Evolutionary conservation across 495 filamentous ascomycete species (phyloP).

Genomic region (Penicillium coprophilum): DNA sequence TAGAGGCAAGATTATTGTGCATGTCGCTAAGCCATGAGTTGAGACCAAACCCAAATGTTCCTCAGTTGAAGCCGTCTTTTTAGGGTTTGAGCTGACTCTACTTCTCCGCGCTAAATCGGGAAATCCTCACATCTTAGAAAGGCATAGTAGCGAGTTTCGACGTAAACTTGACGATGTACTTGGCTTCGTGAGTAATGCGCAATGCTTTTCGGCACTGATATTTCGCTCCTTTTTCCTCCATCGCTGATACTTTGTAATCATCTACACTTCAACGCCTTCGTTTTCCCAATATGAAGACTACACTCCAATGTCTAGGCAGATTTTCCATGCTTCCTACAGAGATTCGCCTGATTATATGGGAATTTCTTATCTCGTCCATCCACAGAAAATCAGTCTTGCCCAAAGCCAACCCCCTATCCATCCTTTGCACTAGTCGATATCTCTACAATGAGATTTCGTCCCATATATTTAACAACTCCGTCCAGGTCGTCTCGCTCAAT

Average conservation of each 20-base stretch:
- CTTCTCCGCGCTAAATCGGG: neutral
- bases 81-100: neutral
- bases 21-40: constrained; percentile 35
- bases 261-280: neutral
- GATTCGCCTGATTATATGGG: neutral
- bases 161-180: constrained; percentile 4
- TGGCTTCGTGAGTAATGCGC: neutral
- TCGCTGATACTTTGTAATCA: neutral
- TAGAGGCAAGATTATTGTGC: constrained; percentile 68
- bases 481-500: neutral
- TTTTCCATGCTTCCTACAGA: neutral
- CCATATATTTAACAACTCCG: neutral
- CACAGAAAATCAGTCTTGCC: neutral
- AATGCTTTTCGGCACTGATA: neutral
- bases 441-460: constrained; percentile 3
- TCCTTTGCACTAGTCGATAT: neutral
- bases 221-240: neutral
- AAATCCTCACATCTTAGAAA: neutral
- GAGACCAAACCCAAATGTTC: neutral
- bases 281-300: neutral
- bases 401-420: neutral
- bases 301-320: neutral
- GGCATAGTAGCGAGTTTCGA: neutral
- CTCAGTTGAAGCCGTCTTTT: neutral
- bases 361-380: neutral